phyloP scores from a whole-genome alignment of 257 asterid species.

The Hygrophila difformis region DNA sequence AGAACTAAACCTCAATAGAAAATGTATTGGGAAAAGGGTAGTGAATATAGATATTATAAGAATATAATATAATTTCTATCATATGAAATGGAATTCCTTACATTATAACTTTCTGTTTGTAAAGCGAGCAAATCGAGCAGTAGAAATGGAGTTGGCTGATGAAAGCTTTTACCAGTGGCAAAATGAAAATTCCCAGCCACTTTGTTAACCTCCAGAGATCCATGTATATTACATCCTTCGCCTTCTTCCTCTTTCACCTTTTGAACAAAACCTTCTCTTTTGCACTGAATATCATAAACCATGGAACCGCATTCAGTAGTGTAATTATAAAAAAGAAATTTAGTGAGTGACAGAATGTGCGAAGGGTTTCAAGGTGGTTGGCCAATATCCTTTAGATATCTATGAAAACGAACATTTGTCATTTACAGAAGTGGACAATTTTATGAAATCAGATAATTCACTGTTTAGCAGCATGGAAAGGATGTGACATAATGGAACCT shows the following conservation, averaged over 20 bases:
- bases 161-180: slow-evolving; percentile 83
- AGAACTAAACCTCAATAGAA: slow-evolving; percentile 2
- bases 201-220: slow-evolving; percentile 87
- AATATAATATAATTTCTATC: too few relatives aligned
- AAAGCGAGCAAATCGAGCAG: slow-evolving; percentile 61
- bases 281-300: slow-evolving; percentile 44
- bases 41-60: neutral
- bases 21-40: neutral
- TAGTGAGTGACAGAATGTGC: too few relatives aligned
- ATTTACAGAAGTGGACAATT: too few relatives aligned
- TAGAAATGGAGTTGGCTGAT: slow-evolving; percentile 33
- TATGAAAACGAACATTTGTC: too few relatives aligned
- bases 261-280: slow-evolving; percentile 87
- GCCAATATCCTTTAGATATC: too few relatives aligned
- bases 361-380: too few relatives aligned
- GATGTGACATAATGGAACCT: too few relatives aligned
- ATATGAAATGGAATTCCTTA: slow-evolving; percentile 24
- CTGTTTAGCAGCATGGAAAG: too few relatives aligned
- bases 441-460: too few relatives aligned
- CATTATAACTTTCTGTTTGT: slow-evolving; percentile 62
- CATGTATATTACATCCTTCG: slow-evolving; percentile 98
- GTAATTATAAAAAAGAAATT: too few relatives aligned
- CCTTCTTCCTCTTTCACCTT: slow-evolving; percentile 86
- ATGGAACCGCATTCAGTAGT: too few relatives aligned
- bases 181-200: slow-evolving; percentile 98